phyloP scores from a whole-genome alignment of 352 stramenopile species.

The Peronospora belbahrii region DNA sequence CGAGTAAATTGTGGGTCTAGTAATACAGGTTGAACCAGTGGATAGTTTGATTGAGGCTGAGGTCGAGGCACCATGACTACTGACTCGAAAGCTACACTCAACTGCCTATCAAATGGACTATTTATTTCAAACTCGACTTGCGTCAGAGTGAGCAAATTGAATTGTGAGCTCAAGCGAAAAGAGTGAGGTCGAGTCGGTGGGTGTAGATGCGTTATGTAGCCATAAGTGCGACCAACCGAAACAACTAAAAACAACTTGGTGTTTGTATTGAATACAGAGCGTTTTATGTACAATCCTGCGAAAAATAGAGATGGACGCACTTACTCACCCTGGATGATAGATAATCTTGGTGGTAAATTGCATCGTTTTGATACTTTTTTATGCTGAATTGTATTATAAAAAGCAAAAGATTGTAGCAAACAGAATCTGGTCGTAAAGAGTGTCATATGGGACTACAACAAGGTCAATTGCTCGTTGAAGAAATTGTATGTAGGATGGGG shows the following conservation, averaged over 20 bases:
- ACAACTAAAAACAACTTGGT: conserved; percentile 6
- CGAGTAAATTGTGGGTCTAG: conserved; percentile 16
- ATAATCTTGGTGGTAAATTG: background rate
- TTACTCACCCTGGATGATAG: background rate
- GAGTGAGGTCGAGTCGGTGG: background rate
- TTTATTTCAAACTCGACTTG: too few species aligned
- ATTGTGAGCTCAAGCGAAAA: too few species aligned
- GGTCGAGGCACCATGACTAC: conserved; percentile 9
- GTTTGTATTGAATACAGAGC: conserved; percentile 5
- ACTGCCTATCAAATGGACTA: too few species aligned
- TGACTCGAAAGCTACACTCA: background rate
- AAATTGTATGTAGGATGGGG: too few species aligned
- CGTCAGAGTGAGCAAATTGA: conserved; percentile 3
- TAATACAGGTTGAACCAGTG: conserved; percentile 4
- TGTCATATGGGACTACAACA: too few species aligned
- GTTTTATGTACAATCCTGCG: background rate
- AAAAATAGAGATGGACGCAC: background rate
- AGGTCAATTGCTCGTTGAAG: too few species aligned
- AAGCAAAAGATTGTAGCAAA: background rate
- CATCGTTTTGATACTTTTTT: too few species aligned
- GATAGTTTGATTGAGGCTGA: background rate
- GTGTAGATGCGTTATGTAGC: background rate
- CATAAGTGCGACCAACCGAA: conserved; percentile 9
- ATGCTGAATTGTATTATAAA: too few species aligned
- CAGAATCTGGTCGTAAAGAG: too few species aligned